A percentile compares a stretch with the other conserved stretches of the same genome.
phyloP scores from a whole-genome alignment of 805 yeast species.

The Ogataea glucozyma region DNA sequence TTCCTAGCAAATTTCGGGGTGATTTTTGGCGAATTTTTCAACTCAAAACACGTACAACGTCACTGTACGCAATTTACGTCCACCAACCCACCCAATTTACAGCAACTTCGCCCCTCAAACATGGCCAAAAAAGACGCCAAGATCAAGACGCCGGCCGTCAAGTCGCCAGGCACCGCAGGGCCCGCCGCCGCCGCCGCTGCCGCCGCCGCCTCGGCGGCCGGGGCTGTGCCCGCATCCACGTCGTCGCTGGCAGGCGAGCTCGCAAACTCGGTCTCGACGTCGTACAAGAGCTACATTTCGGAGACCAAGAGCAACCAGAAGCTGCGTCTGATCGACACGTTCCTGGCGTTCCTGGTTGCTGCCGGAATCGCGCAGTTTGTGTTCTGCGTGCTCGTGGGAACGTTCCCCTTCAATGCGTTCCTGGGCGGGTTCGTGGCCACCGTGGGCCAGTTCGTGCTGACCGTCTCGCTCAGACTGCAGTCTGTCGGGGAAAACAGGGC shows the following conservation, averaged over 20 bases:
- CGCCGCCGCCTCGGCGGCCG: constrained; percentile 8
- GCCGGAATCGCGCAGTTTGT: constrained; percentile 78
- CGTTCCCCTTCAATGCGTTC: constrained; percentile 96
- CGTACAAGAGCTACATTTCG: constrained; percentile 35
- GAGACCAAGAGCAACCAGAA: constrained; percentile 38
- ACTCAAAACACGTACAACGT: too few species aligned
- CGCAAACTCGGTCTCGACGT: constrained; percentile 32
- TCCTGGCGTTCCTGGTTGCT: constrained; percentile 69
- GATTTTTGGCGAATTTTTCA: too few species aligned
- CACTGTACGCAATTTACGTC: too few species aligned
- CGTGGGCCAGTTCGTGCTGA: constrained; percentile 93
- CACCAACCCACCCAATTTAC: too few species aligned
- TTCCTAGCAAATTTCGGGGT: too few species aligned
- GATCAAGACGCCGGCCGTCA: constrained; percentile 1
- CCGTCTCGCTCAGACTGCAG: constrained; percentile 81
- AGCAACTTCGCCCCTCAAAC: too few species aligned
- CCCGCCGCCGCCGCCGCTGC: constrained; percentile 8
- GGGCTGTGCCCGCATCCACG: constrained; percentile 15
- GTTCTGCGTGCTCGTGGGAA: constrained; percentile 77
- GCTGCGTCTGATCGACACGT: constrained; percentile 71
- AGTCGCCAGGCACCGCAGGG: constrained; percentile 1
- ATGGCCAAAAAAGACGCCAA: constrained; percentile 44
- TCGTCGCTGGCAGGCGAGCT: constrained; percentile 33
- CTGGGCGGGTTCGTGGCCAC: constrained; percentile 89
- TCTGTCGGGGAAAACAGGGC: constrained; percentile 34